Conservation (phyloP, 306 rosid species). For the Rosa chinensis region DNA sequence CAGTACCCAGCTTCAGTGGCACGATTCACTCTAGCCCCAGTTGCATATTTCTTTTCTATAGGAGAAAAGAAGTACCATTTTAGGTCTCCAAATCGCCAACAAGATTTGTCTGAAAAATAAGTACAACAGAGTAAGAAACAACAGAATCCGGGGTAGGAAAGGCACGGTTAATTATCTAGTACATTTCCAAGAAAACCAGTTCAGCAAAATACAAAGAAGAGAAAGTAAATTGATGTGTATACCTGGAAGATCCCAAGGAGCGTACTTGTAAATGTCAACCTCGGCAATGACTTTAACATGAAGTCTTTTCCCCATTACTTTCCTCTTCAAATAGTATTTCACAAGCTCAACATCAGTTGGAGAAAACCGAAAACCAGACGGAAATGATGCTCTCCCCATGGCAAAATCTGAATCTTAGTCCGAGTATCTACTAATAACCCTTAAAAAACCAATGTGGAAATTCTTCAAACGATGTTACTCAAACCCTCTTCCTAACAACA, state of each 20-base stretch:
- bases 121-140: background rate
- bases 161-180: background rate
- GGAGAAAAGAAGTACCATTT: slow-evolving; percentile 78
- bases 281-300: slow-evolving; percentile 40
- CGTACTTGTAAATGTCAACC: slow-evolving; percentile 58
- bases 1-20: slow-evolving; percentile 58
- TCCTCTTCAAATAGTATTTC: slow-evolving; percentile 56
- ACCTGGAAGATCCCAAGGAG: slow-evolving; percentile 90
- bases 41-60: slow-evolving; percentile 50
- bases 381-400: slow-evolving; percentile 23
- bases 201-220: background rate
- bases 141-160: background rate
- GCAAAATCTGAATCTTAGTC: background rate
- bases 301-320: slow-evolving; percentile 42
- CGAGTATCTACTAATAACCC: background rate
- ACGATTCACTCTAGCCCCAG: slow-evolving; percentile 60
- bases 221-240: background rate
- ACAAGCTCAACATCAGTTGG: slow-evolving; percentile 68
- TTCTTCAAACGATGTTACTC: slow-evolving; percentile 11
- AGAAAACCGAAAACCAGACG: slow-evolving; percentile 74
- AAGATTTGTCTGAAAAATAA: slow-evolving; percentile 45
- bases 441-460: background rate
- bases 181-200: background rate
- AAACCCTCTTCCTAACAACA: slow-evolving; percentile 3
- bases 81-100: slow-evolving; percentile 47